Base-by-base conservation (phyloP, 108 stramenopile species). In the Pseudonitzschia multiseries region DNA sequence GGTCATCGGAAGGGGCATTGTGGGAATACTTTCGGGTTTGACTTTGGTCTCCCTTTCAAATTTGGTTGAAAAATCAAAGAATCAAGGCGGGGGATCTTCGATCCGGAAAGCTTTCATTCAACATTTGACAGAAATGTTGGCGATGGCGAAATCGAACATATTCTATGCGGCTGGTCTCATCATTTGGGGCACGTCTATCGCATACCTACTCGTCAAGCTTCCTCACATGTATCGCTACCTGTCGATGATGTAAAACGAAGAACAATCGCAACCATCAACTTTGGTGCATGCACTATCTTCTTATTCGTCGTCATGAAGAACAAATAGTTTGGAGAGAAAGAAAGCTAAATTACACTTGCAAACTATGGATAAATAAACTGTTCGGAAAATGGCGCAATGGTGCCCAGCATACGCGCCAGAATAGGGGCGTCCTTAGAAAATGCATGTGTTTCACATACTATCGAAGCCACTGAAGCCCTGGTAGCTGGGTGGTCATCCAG, bases 11-110 rank as follows among this genome's bases (percentile, higher is more conserved):
- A 48, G 24, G 29, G 66, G 66, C 42, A 41, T 67, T 14, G 26
- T 67, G 1, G 66, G 66, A 2, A 50, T 67, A 2, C 42, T 67
- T 36, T 8, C 10, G 46, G 42, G 66, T 26, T 22, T 67, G n/a
- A 46, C 46, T 21, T 8, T 67, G 26, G 5, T 67, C 14, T 46
- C 43, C 22, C 1, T 46, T 1, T 46, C 66, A 5, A 8, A 46
- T 41, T 18, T 67, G n/a, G 3, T 67, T 20, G 66, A 67, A 48
- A 26, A 24, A 31, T 48, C 42, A 20, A 21, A 15, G 5, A n/a
- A 10, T 20, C 66, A 67, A 26, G 2, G 26, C 8, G 64, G 36
- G 8, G 33, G 41, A 14, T 32, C 17, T 17, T 32, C 32, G 64
- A 24, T 65, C 8, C 32, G 20, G 24, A 36, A 65, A n/a, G 1